Conservation (phyloP, 2,329 filamentous ascomycete genomes). For the Fusarium nanum region DNA sequence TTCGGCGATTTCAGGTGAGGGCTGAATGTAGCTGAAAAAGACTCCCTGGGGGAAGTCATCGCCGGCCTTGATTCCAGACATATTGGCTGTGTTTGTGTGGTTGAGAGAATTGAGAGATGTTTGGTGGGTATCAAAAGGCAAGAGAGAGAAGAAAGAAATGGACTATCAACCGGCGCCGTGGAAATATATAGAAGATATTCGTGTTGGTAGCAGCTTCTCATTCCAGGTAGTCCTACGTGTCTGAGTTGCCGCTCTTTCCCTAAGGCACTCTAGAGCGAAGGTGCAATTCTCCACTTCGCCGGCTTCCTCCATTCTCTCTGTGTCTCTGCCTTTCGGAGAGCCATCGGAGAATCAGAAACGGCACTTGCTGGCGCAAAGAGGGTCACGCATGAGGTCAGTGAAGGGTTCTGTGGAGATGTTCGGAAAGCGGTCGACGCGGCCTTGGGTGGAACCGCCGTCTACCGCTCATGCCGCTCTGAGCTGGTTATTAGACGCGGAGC, state of each 20-base stretch:
- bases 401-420: slow-evolving; percentile 36
- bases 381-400: slow-evolving; percentile 44
- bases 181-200: slow-evolving; percentile 29
- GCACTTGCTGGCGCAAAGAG: slow-evolving; percentile 35
- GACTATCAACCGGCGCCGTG: not conserved
- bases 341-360: slow-evolving; percentile 39
- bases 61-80: slow-evolving; percentile 79
- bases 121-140: slow-evolving; percentile 7
- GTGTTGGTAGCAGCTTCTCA: slow-evolving; percentile 13
- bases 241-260: slow-evolving; percentile 20
- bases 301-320: slow-evolving; percentile 11
- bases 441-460: slow-evolving; percentile 39
- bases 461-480: slow-evolving; percentile 20
- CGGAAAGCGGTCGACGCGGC: slow-evolving; percentile 37
- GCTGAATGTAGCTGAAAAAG: slow-evolving; percentile 86
- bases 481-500: slow-evolving; percentile 20
- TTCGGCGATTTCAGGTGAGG: slow-evolving; percentile 73
- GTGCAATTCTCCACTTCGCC: slow-evolving; percentile 4
- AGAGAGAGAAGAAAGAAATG: slow-evolving; percentile 15
- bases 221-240: slow-evolving; percentile 13
- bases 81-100: slow-evolving; percentile 43
- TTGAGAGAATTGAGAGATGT: slow-evolving; percentile 5
- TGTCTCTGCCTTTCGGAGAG: slow-evolving; percentile 32
- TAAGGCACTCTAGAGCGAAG: slow-evolving; percentile 7
- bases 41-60: slow-evolving; percentile 86